These are phyloP conservation scores for Cutaneotrichosporon sp. DNA, from an alignment of 1,284 basidiomycete genomes.

Conservation along the genomic window DNA sequence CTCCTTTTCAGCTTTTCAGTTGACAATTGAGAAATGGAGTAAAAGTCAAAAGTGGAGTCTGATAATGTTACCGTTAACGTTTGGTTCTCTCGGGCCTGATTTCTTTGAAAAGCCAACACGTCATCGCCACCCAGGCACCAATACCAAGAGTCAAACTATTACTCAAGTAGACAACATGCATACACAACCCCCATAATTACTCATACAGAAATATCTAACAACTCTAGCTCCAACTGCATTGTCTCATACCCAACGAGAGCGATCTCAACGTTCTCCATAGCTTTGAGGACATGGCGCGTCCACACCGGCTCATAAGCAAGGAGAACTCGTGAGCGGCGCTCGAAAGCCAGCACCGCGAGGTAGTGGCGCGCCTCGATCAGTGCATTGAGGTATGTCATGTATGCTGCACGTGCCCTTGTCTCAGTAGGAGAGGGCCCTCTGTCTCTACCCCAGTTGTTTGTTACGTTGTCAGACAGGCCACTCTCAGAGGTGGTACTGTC, in stretches of 20 bases:
- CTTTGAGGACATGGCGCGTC: neutral
- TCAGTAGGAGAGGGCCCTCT: no score
- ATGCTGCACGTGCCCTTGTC: neutral
- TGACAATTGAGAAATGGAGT: no score
- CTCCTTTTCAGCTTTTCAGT: no score
- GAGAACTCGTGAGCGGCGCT: neutral
- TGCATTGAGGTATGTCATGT: neutral
- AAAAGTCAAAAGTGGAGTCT: no score
- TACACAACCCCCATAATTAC: no score
- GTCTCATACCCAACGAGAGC: neutral
- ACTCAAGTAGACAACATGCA: neutral
- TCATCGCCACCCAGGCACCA: no score
- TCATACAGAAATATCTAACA: neutral
- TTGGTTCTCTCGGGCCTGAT: no score
- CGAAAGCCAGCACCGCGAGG: neutral
- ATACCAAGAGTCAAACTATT: neutral
- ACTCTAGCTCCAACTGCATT: neutral
- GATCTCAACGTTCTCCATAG: neutral
- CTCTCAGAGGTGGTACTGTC: no score
- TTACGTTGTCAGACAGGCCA: no score
- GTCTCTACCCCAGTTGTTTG: no score
- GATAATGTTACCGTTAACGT: no score
- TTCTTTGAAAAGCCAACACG: no score
- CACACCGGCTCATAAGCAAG: neutral
- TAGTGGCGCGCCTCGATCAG: constrained; percentile 1